Base-by-base conservation (phyloP, 495 filamentous ascomycete species). In the Podospora bellae-mahoneyi region DNA sequence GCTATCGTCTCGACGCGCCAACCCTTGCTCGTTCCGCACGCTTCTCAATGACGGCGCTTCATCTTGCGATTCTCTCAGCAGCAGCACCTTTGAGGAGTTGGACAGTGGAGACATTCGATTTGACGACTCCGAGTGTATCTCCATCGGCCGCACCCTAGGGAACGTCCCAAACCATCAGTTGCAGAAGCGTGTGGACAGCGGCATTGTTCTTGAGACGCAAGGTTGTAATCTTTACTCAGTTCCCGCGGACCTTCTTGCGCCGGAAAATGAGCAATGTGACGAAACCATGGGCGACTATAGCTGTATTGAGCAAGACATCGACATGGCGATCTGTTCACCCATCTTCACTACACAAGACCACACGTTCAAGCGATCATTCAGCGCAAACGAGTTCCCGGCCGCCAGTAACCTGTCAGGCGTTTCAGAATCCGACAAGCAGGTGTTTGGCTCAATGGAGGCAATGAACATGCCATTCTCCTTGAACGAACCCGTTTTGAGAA, bases 51-150 rank as follows among this genome's bases (percentile, higher is more conserved):
- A 71, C 13, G 26, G 59, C 28, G 72, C 67, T 39, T 9, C 60
- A 15, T 61, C 53, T 6, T 16, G 32, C 57, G 59, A 66, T 6
- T 13, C 68, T 9, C n/a, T 6, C 10, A 28, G 63, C 13, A 61
- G 66, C 23, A 55, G 28, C 60, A 39, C 18, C 32, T 64, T 32
- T 10, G 7, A 65, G 60, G 62, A 32, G 10, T 13, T 20, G 54
- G 62, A 61, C 16, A 9, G 6, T 57, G n/a, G 66, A 16, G 66
- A 60, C 20, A 62, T 74, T 26, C 39, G 26, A 15, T 71, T 73
- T 7, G 69, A 73, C 67, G 72, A 73, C 27, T 53, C 39, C 2
- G 64, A 69, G 44, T 75, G 73, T 57, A 57, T 75, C 34, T 67
- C 66, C 9, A 58, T 75, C 48, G 65, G 64, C 34, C 68, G 73